Evolutionary conservation across 1,139 yeast species (phyloP).

Genomic region (Suhomyces bokatorum): DNA sequence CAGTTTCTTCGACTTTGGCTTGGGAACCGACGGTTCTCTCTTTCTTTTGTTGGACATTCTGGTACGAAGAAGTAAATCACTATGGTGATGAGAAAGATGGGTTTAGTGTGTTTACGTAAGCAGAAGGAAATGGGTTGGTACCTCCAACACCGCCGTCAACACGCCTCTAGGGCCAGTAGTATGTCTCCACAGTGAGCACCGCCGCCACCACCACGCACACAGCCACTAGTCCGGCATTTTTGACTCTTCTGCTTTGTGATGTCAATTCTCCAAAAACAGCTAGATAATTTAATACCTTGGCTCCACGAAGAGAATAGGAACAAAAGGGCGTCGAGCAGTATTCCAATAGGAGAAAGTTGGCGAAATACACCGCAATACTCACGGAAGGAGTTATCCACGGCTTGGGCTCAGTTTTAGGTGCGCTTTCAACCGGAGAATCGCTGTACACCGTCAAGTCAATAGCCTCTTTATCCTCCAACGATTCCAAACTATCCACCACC

Average conservation of each 20-base stretch:
- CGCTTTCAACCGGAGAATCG: not conserved
- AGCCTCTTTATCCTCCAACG: conserved; percentile 1
- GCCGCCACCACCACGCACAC: not conserved
- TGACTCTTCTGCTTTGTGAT: not conserved
- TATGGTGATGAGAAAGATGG: conserved; percentile 1
- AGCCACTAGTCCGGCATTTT: not conserved
- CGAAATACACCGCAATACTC: not conserved
- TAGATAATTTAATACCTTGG: not conserved
- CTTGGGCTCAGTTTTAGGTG: not conserved
- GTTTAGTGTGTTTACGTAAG: conserved; percentile 1
- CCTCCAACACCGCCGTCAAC: not conserved
- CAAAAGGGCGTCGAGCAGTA: not conserved
- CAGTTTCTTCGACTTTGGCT: conserved; percentile 22
- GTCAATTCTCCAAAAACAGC: not conserved
- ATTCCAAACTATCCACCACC: not conserved
- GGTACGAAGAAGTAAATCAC: not conserved
- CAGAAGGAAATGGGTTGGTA: not conserved
- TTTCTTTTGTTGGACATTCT: conserved; percentile 20
- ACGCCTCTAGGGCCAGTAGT: not conserved
- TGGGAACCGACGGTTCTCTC: conserved; percentile 20
- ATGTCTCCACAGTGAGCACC: not conserved
- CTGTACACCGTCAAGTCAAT: conserved; percentile 1
- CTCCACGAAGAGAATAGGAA: not conserved
- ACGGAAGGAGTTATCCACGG: not conserved
- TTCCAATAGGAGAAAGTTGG: conserved; percentile 3